Evolutionary conservation across 2,329 filamentous ascomycete species (phyloP).

Genomic region (Immersiporthe knoxdaviesiana): DNA sequence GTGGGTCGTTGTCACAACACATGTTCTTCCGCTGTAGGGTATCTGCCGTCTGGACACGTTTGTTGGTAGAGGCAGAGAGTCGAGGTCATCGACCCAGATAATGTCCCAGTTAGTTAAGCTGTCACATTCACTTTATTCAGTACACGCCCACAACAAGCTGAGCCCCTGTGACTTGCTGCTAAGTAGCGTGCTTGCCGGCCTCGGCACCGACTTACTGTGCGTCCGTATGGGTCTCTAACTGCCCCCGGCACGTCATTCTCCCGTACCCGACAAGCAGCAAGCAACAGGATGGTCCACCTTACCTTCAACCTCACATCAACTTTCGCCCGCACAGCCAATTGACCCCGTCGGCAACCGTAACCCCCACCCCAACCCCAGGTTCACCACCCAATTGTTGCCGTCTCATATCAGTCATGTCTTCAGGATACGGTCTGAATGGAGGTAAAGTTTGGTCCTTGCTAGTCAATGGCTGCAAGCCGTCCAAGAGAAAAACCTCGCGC

Average conservation of each 20-base stretch:
- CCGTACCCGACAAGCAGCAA: constrained; percentile 5
- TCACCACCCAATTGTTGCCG: constrained; percentile 14
- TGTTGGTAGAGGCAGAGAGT: not conserved
- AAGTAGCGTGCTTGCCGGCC: not conserved
- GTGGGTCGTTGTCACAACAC: constrained; percentile 35
- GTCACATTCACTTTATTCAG: constrained; percentile 8
- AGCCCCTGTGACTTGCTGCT: not conserved
- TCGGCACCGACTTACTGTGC: constrained; percentile 5
- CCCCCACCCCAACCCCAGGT: too few relatives aligned
- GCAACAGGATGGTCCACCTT: constrained; percentile 2
- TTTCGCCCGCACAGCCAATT: constrained; percentile 22
- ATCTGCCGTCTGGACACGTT: not conserved
- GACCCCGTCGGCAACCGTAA: constrained; percentile 19
- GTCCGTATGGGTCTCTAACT: not conserved
- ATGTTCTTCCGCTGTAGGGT: constrained; percentile 21
- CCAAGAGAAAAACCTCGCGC: constrained; percentile 31
- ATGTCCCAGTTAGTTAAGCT: constrained; percentile 2
- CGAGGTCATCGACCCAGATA: constrained; percentile 21
- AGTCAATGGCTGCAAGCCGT: constrained; percentile 25
- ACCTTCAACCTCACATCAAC: constrained; percentile 24
- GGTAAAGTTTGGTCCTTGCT: constrained; percentile 41
- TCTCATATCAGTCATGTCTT: constrained; percentile 29
- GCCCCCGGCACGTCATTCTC: constrained; percentile 11
- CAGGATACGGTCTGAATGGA: constrained; percentile 40
- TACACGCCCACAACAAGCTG: not conserved